phyloP scores from a whole-genome alignment of 768 basidiomycete genomes.

The Naganishia randhawae region DNA sequence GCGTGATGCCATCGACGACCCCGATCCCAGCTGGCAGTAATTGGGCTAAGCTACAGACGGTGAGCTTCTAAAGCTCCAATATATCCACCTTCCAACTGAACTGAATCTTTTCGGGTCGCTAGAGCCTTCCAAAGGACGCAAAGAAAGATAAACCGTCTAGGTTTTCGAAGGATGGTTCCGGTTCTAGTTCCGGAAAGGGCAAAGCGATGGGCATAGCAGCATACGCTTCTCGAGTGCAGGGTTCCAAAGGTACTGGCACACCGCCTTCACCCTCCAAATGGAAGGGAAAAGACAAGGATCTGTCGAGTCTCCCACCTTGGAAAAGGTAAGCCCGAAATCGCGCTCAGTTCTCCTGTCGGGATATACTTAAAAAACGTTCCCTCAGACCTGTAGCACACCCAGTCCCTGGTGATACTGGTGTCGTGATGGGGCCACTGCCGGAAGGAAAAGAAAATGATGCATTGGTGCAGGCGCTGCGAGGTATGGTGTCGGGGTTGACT shows the following conservation, averaged over 20 bases:
- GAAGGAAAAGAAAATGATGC: constrained; percentile 15
- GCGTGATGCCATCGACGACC: neutral
- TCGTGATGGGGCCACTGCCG: neutral
- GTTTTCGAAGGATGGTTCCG: neutral
- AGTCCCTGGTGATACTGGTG: constrained; percentile 11
- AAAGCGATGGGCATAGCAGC: constrained; percentile 22
- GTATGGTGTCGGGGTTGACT: constrained; percentile 45
- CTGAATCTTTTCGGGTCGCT: neutral
- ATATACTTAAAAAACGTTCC: neutral
- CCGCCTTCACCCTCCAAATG: neutral
- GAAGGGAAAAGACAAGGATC: constrained; percentile 14
- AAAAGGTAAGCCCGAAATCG: constrained; percentile 1
- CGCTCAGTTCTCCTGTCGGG: neutral
- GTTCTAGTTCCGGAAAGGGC: neutral
- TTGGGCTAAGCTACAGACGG: constrained; percentile 13
- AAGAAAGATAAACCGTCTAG: neutral
- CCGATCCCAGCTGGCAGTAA: neutral
- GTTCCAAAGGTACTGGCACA: neutral
- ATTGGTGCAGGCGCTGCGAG: constrained; percentile 39
- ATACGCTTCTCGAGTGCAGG: constrained; percentile 13
- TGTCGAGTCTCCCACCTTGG: constrained; percentile 8
- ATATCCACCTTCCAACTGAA: neutral
- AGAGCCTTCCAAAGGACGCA: constrained; percentile 14
- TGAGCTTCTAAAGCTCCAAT: neutral
- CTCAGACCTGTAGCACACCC: neutral